Evolutionary conservation across 2,329 filamentous ascomycete species (phyloP).

Genomic region (Aspergillus sp.): DNA sequence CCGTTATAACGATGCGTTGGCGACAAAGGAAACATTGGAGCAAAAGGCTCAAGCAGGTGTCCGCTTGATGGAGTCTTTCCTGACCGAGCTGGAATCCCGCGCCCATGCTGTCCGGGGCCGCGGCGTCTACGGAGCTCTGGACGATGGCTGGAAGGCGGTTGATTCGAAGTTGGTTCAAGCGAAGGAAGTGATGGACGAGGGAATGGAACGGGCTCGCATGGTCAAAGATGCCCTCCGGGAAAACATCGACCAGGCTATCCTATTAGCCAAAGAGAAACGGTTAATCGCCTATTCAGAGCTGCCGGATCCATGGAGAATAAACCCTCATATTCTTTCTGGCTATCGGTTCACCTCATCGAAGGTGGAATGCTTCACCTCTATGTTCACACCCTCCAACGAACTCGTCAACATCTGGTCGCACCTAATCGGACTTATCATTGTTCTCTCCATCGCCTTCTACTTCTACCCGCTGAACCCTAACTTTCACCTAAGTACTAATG

Average conservation of each 20-base stretch:
- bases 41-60: conserved; percentile 90
- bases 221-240: conserved; percentile 81
- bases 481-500: conserved; percentile 81
- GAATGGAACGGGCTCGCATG: conserved; percentile 76
- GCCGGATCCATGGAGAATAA: conserved; percentile 88
- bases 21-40: conserved; percentile 80
- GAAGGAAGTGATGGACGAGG: conserved; percentile 74
- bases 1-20: conserved; percentile 82
- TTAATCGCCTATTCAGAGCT: conserved; percentile 87
- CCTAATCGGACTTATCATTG: conserved; percentile 80
- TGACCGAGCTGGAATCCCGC: conserved; percentile 80
- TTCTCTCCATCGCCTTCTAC: conserved; percentile 88
- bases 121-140: conserved; percentile 75
- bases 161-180: conserved; percentile 76
- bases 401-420: conserved; percentile 98
- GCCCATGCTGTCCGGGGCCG: conserved; percentile 78
- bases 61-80: conserved; percentile 78
- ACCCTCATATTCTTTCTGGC: conserved; percentile 85
- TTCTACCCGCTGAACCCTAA: conserved; percentile 89
- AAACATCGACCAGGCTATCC: conserved; percentile 76
- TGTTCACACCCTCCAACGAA: conserved; percentile 86
- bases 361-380: conserved; percentile 79
- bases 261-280: conserved; percentile 73
- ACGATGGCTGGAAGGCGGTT: conserved; percentile 74
- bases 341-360: conserved; percentile 95